These are phyloP conservation scores for Plantago ovata DNA, from an alignment of 257 asterid species.

Conservation along the genomic window DNA sequence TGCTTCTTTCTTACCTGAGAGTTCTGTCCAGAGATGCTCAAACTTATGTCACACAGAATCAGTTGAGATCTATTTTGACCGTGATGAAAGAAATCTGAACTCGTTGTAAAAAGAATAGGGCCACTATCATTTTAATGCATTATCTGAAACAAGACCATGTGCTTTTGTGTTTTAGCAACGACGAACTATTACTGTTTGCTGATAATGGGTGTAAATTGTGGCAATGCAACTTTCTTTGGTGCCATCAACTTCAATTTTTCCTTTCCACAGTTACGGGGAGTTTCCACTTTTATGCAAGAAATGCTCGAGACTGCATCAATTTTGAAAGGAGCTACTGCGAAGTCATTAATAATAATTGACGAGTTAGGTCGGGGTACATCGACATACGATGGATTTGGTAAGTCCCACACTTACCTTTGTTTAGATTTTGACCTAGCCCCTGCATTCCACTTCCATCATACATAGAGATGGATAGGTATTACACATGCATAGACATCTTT, in stretches of 20 bases:
- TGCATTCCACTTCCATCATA: background rate
- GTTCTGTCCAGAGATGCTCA: too few species aligned
- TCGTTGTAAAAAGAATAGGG: too few species aligned
- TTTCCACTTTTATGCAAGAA: constrained; percentile 99
- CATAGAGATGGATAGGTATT: background rate
- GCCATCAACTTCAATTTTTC: constrained; percentile 5
- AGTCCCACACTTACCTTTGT: constrained; percentile 29
- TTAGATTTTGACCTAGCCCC: constrained; percentile 13
- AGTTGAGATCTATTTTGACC: too few species aligned
- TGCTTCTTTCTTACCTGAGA: too few species aligned
- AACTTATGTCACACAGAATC: too few species aligned
- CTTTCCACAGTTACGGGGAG: constrained; percentile 73
- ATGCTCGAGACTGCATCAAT: constrained; percentile 99
- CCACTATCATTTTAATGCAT: too few species aligned
- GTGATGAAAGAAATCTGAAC: too few species aligned
- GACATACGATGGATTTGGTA: constrained; percentile 98
- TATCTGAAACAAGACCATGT: too few species aligned
- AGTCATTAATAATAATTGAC: constrained; percentile 81
- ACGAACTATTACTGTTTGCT: background rate
- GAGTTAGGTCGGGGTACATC: constrained; percentile 99
- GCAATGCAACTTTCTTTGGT: background rate
- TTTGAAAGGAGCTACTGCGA: constrained; percentile 91
- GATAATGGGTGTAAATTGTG: background rate
- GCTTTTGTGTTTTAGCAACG: too few species aligned
- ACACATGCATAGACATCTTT: background rate